These are phyloP conservation scores for Melampsora americana DNA, from an alignment of 1,284 basidiomycete genomes.

Conservation along the genomic window DNA sequence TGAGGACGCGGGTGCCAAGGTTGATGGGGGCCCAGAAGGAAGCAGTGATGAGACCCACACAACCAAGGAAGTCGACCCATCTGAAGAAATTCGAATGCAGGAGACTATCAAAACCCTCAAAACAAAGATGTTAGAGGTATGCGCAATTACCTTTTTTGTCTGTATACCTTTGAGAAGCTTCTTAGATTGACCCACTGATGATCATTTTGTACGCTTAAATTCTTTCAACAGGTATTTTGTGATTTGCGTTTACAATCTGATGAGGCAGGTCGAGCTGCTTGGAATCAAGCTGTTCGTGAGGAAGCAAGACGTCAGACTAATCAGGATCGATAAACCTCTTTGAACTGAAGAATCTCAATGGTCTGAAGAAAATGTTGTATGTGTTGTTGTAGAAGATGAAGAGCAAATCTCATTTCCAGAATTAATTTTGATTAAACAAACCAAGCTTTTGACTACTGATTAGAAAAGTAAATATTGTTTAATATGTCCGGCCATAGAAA, in stretches of 20 bases:
- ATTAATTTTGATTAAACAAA: too few relatives aligned
- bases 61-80: not conserved
- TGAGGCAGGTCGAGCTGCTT: conserved; percentile 18
- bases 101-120: conserved; percentile 13
- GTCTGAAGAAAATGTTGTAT: too few relatives aligned
- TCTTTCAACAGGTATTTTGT: conserved; percentile 22
- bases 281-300: conserved; percentile 25
- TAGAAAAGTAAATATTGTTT: too few relatives aligned
- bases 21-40: not conserved
- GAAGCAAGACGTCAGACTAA: not conserved
- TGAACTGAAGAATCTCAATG: too few relatives aligned
- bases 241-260: conserved; percentile 31
- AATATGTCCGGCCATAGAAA: too few relatives aligned
- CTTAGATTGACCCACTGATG: not conserved
- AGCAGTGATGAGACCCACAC: not conserved
- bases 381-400: too few relatives aligned
- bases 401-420: too few relatives aligned
- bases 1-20: not conserved
- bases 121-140: conserved; percentile 35
- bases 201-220: not conserved
- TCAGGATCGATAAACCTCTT: too few relatives aligned
- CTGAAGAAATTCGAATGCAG: conserved; percentile 10
- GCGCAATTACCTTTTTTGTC: not conserved
- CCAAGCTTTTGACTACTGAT: too few relatives aligned
- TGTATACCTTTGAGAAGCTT: not conserved